Percentiles rank a stretch among this genome's conserved stretches.
Evolutionary conservation across 2,329 filamentous ascomycete genomes (phyloP).

Genomic region (Sordariomycetes sp.): DNA sequence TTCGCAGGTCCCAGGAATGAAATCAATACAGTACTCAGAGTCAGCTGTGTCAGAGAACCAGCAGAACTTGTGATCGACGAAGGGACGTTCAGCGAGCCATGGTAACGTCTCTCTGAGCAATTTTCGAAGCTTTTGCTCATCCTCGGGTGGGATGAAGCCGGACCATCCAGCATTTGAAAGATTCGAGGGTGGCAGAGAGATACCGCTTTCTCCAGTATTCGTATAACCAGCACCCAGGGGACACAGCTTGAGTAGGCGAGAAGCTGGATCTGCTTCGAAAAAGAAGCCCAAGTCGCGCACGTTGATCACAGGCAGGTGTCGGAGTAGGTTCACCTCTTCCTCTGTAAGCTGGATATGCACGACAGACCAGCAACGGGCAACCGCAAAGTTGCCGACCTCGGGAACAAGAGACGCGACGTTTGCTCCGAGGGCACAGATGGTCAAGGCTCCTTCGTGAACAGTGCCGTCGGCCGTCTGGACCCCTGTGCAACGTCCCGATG

Average conservation of each 20-base stretch:
- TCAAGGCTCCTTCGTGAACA: conserved; percentile 20
- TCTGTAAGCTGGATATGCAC: conserved; percentile 49
- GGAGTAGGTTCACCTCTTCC: conserved; percentile 41
- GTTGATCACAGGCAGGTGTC: conserved; percentile 51
- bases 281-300: conserved; percentile 55
- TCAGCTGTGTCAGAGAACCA: conserved; percentile 55
- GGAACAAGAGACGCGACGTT: conserved; percentile 36
- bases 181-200: conserved; percentile 16
- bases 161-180: conserved; percentile 6
- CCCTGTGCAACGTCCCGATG: conserved; percentile 9
- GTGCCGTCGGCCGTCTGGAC: conserved; percentile 14
- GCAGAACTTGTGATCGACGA: conserved; percentile 46
- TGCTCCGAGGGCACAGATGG: conserved; percentile 45
- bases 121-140: conserved; percentile 42
- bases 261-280: conserved; percentile 53
- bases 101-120: conserved; percentile 44
- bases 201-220: conserved; percentile 23
- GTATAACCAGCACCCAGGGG: conserved; percentile 45
- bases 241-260: conserved; percentile 50
- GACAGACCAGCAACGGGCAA: conserved; percentile 49
- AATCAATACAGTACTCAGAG: conserved; percentile 53
- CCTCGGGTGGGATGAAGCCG: conserved; percentile 40
- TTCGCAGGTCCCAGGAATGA: conserved; percentile 35
- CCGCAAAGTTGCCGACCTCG: conserved; percentile 36
- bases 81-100: conserved; percentile 39